Conservation (phyloP, 2,329 filamentous ascomycete genomes). For the Amesomyces nigricolor region DNA sequence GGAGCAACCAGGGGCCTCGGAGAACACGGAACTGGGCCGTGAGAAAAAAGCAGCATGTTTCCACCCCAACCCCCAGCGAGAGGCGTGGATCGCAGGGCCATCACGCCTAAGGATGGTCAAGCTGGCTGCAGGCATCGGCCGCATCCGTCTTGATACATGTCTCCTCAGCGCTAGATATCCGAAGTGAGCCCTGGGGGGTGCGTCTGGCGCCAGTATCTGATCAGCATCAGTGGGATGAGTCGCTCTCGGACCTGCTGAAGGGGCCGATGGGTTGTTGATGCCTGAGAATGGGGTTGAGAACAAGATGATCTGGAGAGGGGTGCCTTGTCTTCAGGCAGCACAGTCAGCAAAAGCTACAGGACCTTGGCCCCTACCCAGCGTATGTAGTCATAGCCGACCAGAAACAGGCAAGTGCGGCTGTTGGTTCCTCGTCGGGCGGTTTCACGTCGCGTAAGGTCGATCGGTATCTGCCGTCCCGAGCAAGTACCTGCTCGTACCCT, state of each 20-base stretch:
- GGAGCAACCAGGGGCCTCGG: too few species aligned
- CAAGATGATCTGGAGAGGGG: neutral
- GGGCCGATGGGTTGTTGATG: neutral
- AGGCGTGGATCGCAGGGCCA: too few species aligned
- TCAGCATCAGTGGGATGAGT: neutral
- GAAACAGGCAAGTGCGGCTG: neutral
- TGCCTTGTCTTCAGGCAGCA: neutral
- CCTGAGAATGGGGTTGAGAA: neutral
- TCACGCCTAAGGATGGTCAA: too few species aligned
- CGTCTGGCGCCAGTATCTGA: constrained; percentile 2
- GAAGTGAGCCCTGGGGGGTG: neutral
- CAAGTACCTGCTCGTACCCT: constrained; percentile 20
- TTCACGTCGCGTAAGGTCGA: constrained; percentile 6
- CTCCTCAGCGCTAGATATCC: neutral
- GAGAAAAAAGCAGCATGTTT: too few species aligned
- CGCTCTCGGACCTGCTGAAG: neutral
- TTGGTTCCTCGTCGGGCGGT: neutral
- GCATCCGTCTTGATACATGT: neutral
- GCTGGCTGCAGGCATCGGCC: too few species aligned
- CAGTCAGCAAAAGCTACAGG: neutral
- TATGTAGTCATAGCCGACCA: neutral
- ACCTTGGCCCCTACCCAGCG: neutral
- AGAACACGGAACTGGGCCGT: too few species aligned
- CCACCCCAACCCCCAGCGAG: too few species aligned
- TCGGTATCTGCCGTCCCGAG: constrained; percentile 15